Evolutionary conservation across 2,329 filamentous ascomycete species (phyloP), one percentile per base, ranked within the genome.

Genomic region (Pseudogymnoascus sp.): DNA sequence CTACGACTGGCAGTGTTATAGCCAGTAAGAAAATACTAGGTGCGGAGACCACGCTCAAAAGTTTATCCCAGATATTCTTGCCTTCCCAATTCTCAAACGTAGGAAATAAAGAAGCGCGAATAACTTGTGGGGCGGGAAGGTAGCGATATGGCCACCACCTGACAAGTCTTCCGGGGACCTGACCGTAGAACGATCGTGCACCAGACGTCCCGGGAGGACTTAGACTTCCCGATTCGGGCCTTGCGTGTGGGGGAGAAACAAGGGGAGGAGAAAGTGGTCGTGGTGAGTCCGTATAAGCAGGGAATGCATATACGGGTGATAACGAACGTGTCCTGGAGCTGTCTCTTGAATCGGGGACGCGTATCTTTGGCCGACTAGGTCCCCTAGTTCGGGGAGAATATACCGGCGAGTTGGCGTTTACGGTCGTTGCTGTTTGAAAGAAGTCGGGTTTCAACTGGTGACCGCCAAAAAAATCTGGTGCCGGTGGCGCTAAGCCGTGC

Each of bases 21-120:
- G 93, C 93, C 3, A 99, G 80, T 2, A 97, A 77, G 65, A 99
- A 90, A 38, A 99, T 91, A 68, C 89, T 95, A 1, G 92, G 90
- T n/a, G 91, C 87, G 6, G 92, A 92, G 38, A 95, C 81, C 9
- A 94, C 69, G 42, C 91, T 93, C 58, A 97, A 77, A 49, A 92
- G 76, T 70, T 90, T 92, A 69, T 93, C 92, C 85, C 87, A 91
- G n/a, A 88, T 74, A n/a, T 80, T 85, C 75, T 97, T 97, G 28
- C 89, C 84, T 45, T 75, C 79, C 91, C 93, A 99, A 25, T 83
- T 86, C 66, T 86, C 87, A 30, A 99, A 76, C 0, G 93, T 97
- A 0, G 94, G 94, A 68, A 97, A 96, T 0, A 99, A 75, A 0
- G 90, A 92, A 14, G 84, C 82, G 14, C 86, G 74, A 12, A 97